Evolutionary conservation across 2,329 filamentous ascomycete species (phyloP).

Genomic region (Clonostachys rhizophaga): DNA sequence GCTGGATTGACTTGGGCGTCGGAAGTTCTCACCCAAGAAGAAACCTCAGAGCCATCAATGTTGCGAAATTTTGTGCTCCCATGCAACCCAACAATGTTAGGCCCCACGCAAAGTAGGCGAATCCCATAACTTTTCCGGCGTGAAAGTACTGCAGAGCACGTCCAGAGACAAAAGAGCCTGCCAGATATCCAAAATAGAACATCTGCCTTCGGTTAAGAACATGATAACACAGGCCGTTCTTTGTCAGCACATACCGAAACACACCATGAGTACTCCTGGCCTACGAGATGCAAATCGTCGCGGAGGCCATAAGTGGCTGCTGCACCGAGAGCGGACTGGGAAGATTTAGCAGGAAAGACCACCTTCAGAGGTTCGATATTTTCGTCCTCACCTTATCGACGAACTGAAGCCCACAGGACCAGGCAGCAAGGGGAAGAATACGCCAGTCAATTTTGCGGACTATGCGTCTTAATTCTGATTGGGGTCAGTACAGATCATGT

Average conservation of each 20-base stretch:
- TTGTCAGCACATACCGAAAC: background rate
- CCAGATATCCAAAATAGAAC: slow-evolving; percentile 2
- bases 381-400: slow-evolving; percentile 2
- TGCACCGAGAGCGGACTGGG: slow-evolving; percentile 1
- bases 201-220: background rate
- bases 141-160: slow-evolving; percentile 2
- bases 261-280: slow-evolving; percentile 2
- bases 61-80: background rate
- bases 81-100: slow-evolving; percentile 1
- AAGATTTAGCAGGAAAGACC: too few relatives aligned
- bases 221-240: background rate
- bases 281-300: background rate
- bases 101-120: slow-evolving; percentile 1
- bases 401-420: slow-evolving; percentile 1
- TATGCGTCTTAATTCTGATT: too few relatives aligned
- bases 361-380: too few relatives aligned
- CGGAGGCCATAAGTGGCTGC: slow-evolving; percentile 1
- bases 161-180: background rate
- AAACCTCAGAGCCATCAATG: background rate
- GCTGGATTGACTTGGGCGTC: background rate
- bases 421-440: slow-evolving; percentile 1
- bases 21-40: background rate
- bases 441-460: slow-evolving; percentile 2
- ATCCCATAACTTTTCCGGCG: background rate
- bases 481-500: too few relatives aligned